Conservation (phyloP, 495 filamentous ascomycete species). For the Lepraria neglecta region DNA sequence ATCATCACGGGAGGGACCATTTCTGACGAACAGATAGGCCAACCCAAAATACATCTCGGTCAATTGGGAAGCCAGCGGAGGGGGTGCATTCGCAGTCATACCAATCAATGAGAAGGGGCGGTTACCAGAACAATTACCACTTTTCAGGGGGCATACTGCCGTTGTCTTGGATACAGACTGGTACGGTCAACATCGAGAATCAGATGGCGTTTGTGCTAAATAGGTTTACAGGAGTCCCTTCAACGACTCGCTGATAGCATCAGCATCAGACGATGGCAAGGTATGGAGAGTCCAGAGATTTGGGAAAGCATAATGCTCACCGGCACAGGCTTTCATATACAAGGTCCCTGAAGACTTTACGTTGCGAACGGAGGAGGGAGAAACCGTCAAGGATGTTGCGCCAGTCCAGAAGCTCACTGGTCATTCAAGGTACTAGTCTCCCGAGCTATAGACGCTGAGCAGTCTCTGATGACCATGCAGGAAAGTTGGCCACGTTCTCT, state of each 20-base stretch:
- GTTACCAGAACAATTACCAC: constrained; percentile 82
- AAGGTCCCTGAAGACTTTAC: constrained; percentile 85
- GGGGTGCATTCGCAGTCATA: constrained; percentile 95
- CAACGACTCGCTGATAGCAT: constrained; percentile 86
- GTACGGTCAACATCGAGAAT: constrained; percentile 44
- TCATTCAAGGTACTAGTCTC: constrained; percentile 41
- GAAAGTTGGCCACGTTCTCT: constrained; percentile 94
- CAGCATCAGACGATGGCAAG: constrained; percentile 94
- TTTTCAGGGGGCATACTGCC: constrained; percentile 93
- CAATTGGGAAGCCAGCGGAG: constrained; percentile 97
- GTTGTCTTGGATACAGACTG: constrained; percentile 97
- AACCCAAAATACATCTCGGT: constrained; percentile 95
- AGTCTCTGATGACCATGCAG: constrained; percentile 37
- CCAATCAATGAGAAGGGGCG: constrained; percentile 83
- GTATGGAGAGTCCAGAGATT: constrained; percentile 32
- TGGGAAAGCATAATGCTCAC: constrained; percentile 22
- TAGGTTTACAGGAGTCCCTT: constrained; percentile 73
- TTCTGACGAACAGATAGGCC: constrained; percentile 50
- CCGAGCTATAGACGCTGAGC: not conserved
- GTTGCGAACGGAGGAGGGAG: constrained; percentile 69
- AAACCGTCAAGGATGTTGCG: constrained; percentile 66
- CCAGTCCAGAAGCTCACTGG: constrained; percentile 76
- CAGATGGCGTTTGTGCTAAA: constrained; percentile 26
- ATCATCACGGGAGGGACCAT: not conserved
- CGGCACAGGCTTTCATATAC: constrained; percentile 74